Evolutionary conservation across 148 eudicot genomes (phyloP).

Genomic region (Nyssa sinensis): DNA sequence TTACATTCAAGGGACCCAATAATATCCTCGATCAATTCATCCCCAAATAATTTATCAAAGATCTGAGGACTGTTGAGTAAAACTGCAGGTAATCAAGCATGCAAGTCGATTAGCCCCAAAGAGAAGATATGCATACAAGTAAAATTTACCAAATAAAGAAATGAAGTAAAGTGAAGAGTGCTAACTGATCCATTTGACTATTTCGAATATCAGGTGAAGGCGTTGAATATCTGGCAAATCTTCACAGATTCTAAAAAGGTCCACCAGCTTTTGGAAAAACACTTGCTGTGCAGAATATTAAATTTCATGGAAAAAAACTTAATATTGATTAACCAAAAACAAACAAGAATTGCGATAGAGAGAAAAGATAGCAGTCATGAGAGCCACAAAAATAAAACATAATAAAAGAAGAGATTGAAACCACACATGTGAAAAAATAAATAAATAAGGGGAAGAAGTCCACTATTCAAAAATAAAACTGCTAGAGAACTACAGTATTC

Average conservation of each 20-base stretch:
- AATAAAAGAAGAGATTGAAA: background rate
- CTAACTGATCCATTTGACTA: no score
- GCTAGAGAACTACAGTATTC: background rate
- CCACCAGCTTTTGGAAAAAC: conserved; percentile 81
- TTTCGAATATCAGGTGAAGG: no score
- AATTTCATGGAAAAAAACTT: background rate
- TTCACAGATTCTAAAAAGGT: conserved; percentile 77
- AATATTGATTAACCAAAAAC: no score
- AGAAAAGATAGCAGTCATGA: background rate
- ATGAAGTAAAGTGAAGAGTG: no score
- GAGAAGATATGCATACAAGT: no score
- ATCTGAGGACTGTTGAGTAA: conserved; percentile 74
- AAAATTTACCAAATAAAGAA: no score
- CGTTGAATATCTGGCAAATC: conserved; percentile 75
- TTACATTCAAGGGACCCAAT: conserved; percentile 4
- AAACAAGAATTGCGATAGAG: background rate
- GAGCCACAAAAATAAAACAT: background rate
- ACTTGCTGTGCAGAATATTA: conserved; percentile 57
- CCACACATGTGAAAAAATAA: background rate
- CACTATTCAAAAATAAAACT: no score
- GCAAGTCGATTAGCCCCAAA: background rate
- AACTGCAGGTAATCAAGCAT: conserved; percentile 55
- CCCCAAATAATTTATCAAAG: conserved; percentile 82
- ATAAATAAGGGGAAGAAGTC: no score
- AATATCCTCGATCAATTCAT: conserved; percentile 80